Conservation (phyloP, 257 asterid species). For the Penstemon barbatus region DNA sequence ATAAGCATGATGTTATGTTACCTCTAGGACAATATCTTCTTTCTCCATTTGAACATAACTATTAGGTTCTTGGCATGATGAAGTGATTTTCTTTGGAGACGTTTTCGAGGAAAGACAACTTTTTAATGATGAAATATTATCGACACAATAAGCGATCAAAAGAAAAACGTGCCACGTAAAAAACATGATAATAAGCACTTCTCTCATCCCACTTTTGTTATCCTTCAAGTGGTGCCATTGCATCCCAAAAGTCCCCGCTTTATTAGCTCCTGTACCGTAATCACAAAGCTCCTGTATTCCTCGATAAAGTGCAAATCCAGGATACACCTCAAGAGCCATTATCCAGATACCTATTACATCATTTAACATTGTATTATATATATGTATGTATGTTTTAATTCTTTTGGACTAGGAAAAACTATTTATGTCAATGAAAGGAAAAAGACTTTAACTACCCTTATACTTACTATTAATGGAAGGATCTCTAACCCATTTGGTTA, state of each 20-base stretch:
- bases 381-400: too few species aligned
- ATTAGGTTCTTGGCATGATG: constrained; percentile 19
- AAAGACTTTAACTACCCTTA: not conserved
- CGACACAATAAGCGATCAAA: constrained; percentile 27
- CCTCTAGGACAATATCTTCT: constrained; percentile 43
- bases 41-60: constrained; percentile 34
- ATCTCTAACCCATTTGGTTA: not conserved
- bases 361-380: not conserved
- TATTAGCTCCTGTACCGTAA: constrained; percentile 13
- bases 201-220: constrained; percentile 39
- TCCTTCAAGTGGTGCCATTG: constrained; percentile 35
- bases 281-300: constrained; percentile 36
- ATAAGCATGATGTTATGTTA: not conserved
- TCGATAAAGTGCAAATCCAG: constrained; percentile 38
- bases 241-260: constrained; percentile 42
- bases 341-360: constrained; percentile 32
- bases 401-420: not conserved
- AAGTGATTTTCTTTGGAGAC: constrained; percentile 23
- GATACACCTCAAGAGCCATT: constrained; percentile 40
- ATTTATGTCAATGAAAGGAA: not conserved
- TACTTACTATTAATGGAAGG: not conserved
- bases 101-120: constrained; percentile 26
- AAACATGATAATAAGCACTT: constrained; percentile 39
- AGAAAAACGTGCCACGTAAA: constrained; percentile 40
- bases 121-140: constrained; percentile 23